Percentiles rank a stretch among this genome's conserved stretches.
These are phyloP conservation scores for Saitozyma podzolica DNA, from an alignment of 768 basidiomycete genomes.

Conservation along the genomic window DNA sequence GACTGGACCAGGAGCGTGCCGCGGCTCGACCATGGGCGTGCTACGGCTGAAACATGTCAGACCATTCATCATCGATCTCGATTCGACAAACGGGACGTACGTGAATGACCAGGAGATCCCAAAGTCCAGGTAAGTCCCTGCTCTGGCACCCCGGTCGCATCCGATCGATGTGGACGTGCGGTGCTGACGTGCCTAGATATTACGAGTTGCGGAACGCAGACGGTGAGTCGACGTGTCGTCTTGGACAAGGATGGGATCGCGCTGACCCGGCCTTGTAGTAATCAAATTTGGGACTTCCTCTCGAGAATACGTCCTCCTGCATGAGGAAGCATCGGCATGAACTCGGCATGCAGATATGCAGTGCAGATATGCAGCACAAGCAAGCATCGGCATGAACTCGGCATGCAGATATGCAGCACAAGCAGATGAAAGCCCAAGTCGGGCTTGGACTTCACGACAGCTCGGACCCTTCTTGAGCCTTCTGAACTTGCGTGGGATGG, in stretches of 20 bases:
- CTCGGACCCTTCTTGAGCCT: no score
- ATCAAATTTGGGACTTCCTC: constrained; percentile 56
- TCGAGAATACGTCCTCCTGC: constrained; percentile 52
- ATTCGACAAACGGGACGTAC: constrained; percentile 93
- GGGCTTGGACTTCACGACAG: no score
- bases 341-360: no score
- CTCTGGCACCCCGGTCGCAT: neutral
- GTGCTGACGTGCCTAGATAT: constrained; percentile 14
- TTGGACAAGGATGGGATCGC: neutral
- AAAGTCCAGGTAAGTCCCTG: constrained; percentile 66
- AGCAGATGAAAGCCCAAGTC: no score
- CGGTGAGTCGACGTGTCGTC: constrained; percentile 22
- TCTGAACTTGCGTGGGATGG: no score
- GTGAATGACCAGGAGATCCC: constrained; percentile 88
- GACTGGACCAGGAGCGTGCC: neutral
- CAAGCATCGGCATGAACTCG: constrained; percentile 35
- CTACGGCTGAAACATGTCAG: constrained; percentile 54
- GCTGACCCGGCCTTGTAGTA: constrained; percentile 36
- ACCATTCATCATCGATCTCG: constrained; percentile 95
- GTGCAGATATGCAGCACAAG: constrained; percentile 48
- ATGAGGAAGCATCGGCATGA: constrained; percentile 46
- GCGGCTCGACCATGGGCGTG: neutral
- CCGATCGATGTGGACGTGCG: neutral
- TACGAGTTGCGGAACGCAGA: constrained; percentile 48
- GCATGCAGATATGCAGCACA: no score